phyloP scores from a whole-genome alignment of 2,329 filamentous ascomycete genomes.

The Phoma herbarum region DNA sequence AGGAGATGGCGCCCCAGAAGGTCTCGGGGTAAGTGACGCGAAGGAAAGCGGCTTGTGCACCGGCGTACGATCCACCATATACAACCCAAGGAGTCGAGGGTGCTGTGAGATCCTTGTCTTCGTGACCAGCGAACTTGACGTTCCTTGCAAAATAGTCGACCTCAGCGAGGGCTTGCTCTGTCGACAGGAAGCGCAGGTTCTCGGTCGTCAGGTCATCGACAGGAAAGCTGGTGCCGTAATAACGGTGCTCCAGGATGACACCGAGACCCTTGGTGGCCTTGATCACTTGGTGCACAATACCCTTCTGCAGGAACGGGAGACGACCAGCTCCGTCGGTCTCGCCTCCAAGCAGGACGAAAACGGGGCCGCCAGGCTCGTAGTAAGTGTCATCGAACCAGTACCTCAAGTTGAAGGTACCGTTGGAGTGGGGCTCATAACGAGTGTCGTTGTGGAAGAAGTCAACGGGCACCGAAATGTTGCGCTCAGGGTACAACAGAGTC shows the following conservation, averaged over 20 bases:
- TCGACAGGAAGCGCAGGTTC: conserved; percentile 82
- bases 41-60: conserved; percentile 79
- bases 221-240: conserved; percentile 82
- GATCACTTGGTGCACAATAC: conserved; percentile 75
- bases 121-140: conserved; percentile 70
- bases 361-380: conserved; percentile 80
- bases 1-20: conserved; percentile 81
- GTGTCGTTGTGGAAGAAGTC: conserved; percentile 87
- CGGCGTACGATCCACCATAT: conserved; percentile 87
- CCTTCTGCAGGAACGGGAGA: conserved; percentile 77
- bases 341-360: conserved; percentile 78
- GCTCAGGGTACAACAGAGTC: conserved; percentile 55
- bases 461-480: conserved; percentile 67
- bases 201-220: conserved; percentile 70
- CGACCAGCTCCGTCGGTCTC: conserved; percentile 72
- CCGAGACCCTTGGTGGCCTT: conserved; percentile 73
- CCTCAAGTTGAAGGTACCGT: conserved; percentile 72
- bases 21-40: conserved; percentile 79
- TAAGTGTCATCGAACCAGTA: conserved; percentile 85
- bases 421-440: conserved; percentile 77
- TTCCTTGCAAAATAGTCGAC: conserved; percentile 81
- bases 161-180: conserved; percentile 83
- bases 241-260: conserved; percentile 85
- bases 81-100: conserved; percentile 74
- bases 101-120: conserved; percentile 72